Percentiles rank a stretch among this genome's conserved stretches.
These are phyloP conservation scores for Microascus cirrosus DNA, from an alignment of 2,329 filamentous ascomycete species.

Conservation along the genomic window DNA sequence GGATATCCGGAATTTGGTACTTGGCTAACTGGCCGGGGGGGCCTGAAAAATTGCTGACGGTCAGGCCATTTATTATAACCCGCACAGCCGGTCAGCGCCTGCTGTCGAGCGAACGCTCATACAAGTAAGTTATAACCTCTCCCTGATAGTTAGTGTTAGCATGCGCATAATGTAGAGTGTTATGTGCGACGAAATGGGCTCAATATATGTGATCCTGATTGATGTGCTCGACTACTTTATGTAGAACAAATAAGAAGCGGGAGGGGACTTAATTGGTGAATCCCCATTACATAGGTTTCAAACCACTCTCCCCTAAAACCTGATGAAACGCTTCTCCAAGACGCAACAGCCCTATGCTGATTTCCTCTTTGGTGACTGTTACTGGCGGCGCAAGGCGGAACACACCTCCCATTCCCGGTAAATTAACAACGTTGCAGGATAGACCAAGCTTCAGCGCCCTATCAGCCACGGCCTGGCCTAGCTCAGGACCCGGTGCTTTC, in stretches of 20 bases:
- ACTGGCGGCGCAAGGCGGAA: slow-evolving; percentile 40
- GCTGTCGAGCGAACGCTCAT: not conserved
- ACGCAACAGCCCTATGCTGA: slow-evolving; percentile 32
- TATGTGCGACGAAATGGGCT: not conserved
- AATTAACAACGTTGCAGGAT: slow-evolving; percentile 36
- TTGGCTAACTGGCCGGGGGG: not conserved
- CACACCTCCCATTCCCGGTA: slow-evolving; percentile 34
- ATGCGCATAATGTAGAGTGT: not conserved
- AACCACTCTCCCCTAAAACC: not conserved
- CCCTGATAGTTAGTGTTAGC: not conserved
- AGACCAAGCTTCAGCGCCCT: slow-evolving; percentile 31
- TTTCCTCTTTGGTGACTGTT: slow-evolving; percentile 30
- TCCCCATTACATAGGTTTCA: not conserved
- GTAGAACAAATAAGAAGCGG: not conserved
- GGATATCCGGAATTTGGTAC: not conserved
- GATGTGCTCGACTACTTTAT: not conserved
- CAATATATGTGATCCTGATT: not conserved
- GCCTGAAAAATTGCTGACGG: not conserved
- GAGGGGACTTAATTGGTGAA: not conserved
- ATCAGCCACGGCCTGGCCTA: slow-evolving; percentile 30
- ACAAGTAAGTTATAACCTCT: not conserved
- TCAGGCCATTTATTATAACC: not conserved
- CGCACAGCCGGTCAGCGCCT: not conserved
- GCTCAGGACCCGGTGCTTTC: slow-evolving; percentile 27
- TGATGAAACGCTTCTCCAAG: slow-evolving; percentile 34